Percentiles rank a stretch among this genome's conserved stretches.
phyloP scores from a whole-genome alignment of 257 asterid species.

The Gardenia jasminoides region DNA sequence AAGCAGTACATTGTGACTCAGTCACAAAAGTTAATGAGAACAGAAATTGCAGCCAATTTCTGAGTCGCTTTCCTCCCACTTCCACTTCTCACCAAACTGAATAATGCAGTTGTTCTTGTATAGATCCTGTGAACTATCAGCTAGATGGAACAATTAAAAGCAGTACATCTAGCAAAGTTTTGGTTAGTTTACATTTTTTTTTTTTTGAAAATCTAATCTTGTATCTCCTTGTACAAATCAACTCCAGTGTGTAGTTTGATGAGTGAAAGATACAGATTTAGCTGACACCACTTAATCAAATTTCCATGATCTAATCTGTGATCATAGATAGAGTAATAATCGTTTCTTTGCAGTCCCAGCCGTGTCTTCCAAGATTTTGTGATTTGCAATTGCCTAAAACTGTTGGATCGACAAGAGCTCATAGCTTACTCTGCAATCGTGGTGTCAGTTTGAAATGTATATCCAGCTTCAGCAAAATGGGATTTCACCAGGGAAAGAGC shows the following conservation, averaged over 20 bases:
- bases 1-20: too few relatives aligned
- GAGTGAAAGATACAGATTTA: background rate
- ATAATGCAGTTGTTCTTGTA: too few relatives aligned
- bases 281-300: background rate
- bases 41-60: too few relatives aligned
- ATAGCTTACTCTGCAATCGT: background rate
- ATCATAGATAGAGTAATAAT: background rate
- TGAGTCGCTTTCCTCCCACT: too few relatives aligned
- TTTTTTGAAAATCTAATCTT: background rate
- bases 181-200: too few relatives aligned
- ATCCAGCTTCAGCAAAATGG: constrained; percentile 72
- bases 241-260: background rate
- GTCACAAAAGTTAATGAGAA: too few relatives aligned
- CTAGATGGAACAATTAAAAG: too few relatives aligned
- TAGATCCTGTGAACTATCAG: too few relatives aligned
- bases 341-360: background rate
- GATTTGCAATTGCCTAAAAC: background rate
- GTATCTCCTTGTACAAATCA: background rate
- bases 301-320: background rate
- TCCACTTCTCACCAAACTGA: background rate
- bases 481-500: constrained; percentile 83
- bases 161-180: too few relatives aligned
- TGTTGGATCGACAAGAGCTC: background rate
- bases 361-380: background rate
- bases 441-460: constrained; percentile 47